These are phyloP conservation scores for Petunia secreta DNA, from an alignment of 257 asterid genomes.

Conservation along the genomic window DNA sequence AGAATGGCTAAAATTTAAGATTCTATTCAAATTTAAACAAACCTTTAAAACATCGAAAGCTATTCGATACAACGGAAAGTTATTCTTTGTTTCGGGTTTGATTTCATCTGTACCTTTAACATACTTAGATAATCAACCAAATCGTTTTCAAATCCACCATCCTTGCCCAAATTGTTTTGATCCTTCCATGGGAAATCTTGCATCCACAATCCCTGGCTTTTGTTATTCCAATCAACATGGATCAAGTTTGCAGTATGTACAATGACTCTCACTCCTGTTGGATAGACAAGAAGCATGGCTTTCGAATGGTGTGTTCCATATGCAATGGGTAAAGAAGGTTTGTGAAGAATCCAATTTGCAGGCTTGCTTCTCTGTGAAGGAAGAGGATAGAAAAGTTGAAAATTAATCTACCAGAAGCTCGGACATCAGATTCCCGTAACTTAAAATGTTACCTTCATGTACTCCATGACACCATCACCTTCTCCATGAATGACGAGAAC, in stretches of 20 bases:
- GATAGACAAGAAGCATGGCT: slow-evolving; percentile 95
- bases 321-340: slow-evolving; percentile 96
- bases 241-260: slow-evolving; percentile 95
- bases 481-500: slow-evolving; percentile 93
- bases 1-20: neutral
- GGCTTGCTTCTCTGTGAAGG: slow-evolving; percentile 74
- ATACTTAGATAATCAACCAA: slow-evolving; percentile 72
- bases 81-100: neutral
- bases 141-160: slow-evolving; percentile 83
- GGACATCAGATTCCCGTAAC: slow-evolving; percentile 30
- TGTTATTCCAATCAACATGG: slow-evolving; percentile 94
- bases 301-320: slow-evolving; percentile 98
- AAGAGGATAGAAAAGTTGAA: slow-evolving; percentile 36
- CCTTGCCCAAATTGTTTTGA: slow-evolving; percentile 46
- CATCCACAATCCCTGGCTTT: slow-evolving; percentile 98
- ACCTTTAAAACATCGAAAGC: neutral
- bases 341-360: slow-evolving; percentile 86
- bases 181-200: slow-evolving; percentile 99
- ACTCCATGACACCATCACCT: slow-evolving; percentile 82
- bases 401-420: slow-evolving; percentile 29
- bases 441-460: slow-evolving; percentile 71
- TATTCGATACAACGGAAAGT: neutral
- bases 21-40: neutral
- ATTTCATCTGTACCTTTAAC: slow-evolving; percentile 62
- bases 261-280: slow-evolving; percentile 83